Evolutionary conservation across 805 yeast genomes (phyloP).

Genomic region (Wickerhamiella nectarea): DNA sequence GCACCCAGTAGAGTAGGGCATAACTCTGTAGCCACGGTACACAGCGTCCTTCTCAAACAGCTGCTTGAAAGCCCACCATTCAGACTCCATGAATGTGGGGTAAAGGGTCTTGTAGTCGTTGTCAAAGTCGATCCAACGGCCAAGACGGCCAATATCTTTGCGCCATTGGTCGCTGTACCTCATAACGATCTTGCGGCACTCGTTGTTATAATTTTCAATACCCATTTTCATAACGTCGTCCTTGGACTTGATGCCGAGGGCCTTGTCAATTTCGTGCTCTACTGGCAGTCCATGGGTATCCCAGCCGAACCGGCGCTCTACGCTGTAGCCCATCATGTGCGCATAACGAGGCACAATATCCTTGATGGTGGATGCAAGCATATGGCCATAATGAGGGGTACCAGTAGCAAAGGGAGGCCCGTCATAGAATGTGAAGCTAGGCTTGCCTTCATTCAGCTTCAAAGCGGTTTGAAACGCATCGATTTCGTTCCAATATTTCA

Average conservation of each 20-base stretch:
- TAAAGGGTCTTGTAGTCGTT: constrained; percentile 95
- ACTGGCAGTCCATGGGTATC: constrained; percentile 98
- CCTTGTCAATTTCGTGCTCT: constrained; percentile 98
- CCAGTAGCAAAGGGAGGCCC: constrained; percentile 99
- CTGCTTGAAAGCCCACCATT: constrained; percentile 97
- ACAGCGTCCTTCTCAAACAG: constrained; percentile 75
- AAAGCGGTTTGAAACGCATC: constrained; percentile 87
- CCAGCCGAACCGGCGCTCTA: constrained; percentile 98
- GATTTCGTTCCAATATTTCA: constrained; percentile 72
- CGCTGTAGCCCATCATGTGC: constrained; percentile 91
- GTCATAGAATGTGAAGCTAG: constrained; percentile 86
- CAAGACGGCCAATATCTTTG: constrained; percentile 79
- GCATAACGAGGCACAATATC: constrained; percentile 97
- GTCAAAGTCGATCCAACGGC: constrained; percentile 99
- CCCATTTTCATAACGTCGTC: constrained; percentile 93
- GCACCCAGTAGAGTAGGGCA: constrained; percentile 97
- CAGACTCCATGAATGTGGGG: constrained; percentile 94
- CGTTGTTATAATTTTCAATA: constrained; percentile 82
- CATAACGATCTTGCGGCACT: constrained; percentile 96
- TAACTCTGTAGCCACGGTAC: constrained; percentile 89
- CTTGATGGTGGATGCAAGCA: constrained; percentile 89
- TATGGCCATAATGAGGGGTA: constrained; percentile 97
- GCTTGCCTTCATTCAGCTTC: constrained; percentile 70
- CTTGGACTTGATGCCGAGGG: constrained; percentile 80
- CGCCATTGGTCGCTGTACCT: constrained; percentile 94